Base-by-base conservation (phyloP, 75 land plant species). In the Gnetum montanum region DNA sequence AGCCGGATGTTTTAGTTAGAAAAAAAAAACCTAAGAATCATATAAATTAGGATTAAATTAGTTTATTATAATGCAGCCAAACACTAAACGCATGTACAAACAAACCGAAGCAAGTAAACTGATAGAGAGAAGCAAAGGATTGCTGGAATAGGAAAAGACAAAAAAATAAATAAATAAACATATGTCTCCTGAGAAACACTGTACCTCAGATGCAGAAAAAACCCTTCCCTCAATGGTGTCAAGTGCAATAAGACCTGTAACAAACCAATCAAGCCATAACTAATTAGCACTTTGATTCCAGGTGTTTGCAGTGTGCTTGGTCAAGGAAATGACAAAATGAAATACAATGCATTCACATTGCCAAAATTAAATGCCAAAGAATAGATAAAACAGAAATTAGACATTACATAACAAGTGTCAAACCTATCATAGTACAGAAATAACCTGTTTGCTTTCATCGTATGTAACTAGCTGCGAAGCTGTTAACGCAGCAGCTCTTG, bases 381-480 rank as follows among this genome's bases (percentile, higher is more conserved):
- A 59, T n/a, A n/a, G n/a, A n/a, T n/a, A n/a, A n/a, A n/a, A n/a
- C n/a, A n/a, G n/a, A n/a, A n/a, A 48, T 48, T 8, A 48, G 23
- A 48, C 11, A 19, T 19, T 16, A 15, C 23, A 48, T 24, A 12
- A 54, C n/a, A n/a, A n/a, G n/a, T n/a, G n/a, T n/a, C n/a, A 11
- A 11, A 20, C 18, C 8, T 13, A 15, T 6, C 3, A 59, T 3
- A 12, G 20, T n/a, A 43, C 13, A 15, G 16, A 5, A 19, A 63
- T 8, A 34, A 86, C 91, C 87, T 68, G 83, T 71, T 86, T 86
- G 57, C 81, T 66, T 73, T 82, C 91, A 71, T 86, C 87, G 68
- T 86, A 86, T 55, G 91, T 79, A 55, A 78, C 86, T 28, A 86
- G 57, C 62, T 86, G 87, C 2, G 87, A 79, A 54, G 91, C 80